Evolutionary conservation across 495 filamentous ascomycete species (phyloP).

Genomic region (Penicillium silybi): DNA sequence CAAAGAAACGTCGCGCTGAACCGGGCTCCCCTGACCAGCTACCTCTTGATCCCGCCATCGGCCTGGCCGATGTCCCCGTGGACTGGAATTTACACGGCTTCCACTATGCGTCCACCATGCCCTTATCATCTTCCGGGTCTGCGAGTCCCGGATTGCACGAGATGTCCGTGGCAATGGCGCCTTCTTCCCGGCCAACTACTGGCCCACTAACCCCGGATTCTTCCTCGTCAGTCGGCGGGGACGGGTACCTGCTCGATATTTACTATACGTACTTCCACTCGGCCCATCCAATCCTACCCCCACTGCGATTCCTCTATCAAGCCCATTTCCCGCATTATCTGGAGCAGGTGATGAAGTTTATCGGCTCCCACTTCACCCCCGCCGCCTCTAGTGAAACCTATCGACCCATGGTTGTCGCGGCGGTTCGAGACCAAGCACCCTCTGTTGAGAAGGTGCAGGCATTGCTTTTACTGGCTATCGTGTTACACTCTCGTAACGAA

Average conservation of each 20-base stretch:
- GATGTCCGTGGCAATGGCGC: slow-evolving; percentile 11
- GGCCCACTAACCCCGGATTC: slow-evolving; percentile 45
- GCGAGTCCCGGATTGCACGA: slow-evolving; percentile 25
- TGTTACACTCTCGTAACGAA: slow-evolving; percentile 71
- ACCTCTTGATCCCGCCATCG: slow-evolving; percentile 17
- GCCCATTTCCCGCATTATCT: slow-evolving; percentile 31
- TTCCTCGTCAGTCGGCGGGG: slow-evolving; percentile 26
- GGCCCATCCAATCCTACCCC: slow-evolving; percentile 43
- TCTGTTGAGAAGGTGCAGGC: slow-evolving; percentile 62
- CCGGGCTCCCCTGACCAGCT: slow-evolving; percentile 29
- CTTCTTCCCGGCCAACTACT: slow-evolving; percentile 14
- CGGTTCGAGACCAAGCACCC: slow-evolving; percentile 31
- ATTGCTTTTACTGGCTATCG: slow-evolving; percentile 70
- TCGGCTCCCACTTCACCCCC: slow-evolving; percentile 42
- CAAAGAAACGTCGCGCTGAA: slow-evolving; percentile 45
- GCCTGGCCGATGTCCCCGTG: slow-evolving; percentile 23
- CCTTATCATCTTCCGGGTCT: slow-evolving; percentile 22
- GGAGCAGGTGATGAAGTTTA: slow-evolving; percentile 47
- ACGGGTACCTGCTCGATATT: slow-evolving; percentile 45
- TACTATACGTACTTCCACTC: slow-evolving; percentile 46
- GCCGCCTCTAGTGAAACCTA: slow-evolving; percentile 39
- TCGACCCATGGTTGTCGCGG: slow-evolving; percentile 33
- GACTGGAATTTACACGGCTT: slow-evolving; percentile 30
- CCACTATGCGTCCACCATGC: slow-evolving; percentile 24
- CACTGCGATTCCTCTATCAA: slow-evolving; percentile 29